These are phyloP conservation scores for Mycena leptocephala DNA, from an alignment of 768 basidiomycete genomes.

Conservation along the genomic window DNA sequence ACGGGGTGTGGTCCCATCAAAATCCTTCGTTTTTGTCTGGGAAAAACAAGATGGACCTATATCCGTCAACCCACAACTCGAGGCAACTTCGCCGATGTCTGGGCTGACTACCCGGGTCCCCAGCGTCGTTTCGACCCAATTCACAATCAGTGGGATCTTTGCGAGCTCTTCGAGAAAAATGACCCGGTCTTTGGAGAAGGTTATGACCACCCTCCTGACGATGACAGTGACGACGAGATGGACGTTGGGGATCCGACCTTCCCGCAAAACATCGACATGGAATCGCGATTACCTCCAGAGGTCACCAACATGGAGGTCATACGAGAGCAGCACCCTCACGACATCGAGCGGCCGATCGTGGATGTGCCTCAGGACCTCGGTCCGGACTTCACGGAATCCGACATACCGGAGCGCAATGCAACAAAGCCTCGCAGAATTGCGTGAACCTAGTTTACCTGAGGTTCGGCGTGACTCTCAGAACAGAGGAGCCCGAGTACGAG, in stretches of 20 bases:
- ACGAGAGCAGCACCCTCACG: not conserved
- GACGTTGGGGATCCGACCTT: not conserved
- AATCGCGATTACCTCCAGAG: too few relatives aligned
- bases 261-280: too few relatives aligned
- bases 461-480: not conserved
- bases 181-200: not conserved
- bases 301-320: not conserved
- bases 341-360: not conserved
- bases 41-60: not conserved
- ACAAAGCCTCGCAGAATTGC: not conserved
- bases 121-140: not conserved
- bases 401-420: not conserved
- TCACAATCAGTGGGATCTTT: slow-evolving; percentile 1
- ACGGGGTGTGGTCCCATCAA: not conserved
- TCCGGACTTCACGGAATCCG: not conserved
- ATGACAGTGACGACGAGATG: not conserved
- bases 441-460: not conserved
- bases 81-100: not conserved
- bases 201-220: not conserved
- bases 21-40: not conserved
- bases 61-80: not conserved
- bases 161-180: not conserved
- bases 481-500: not conserved
- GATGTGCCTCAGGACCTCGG: not conserved
- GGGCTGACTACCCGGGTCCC: not conserved